phyloP scores from a whole-genome alignment of 1,284 basidiomycete genomes.

The Melampsora americana region DNA sequence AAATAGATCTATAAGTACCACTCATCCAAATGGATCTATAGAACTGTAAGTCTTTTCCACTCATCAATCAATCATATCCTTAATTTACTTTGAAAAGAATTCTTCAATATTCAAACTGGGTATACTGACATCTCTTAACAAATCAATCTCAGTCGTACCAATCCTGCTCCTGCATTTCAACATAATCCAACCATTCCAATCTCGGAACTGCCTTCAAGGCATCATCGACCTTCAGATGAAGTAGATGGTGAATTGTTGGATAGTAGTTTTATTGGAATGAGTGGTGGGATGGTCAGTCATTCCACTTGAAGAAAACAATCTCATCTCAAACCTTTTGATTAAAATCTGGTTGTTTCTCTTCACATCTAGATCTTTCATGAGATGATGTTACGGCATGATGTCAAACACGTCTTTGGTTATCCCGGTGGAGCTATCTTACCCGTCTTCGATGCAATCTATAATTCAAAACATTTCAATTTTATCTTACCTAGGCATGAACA shows the following conservation, averaged over 20 bases:
- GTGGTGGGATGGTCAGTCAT: constrained; percentile 64
- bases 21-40: neutral
- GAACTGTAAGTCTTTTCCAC: neutral
- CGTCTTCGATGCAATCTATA: constrained; percentile 98
- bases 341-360: neutral
- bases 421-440: constrained; percentile 94
- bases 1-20: neutral
- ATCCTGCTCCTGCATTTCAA: constrained; percentile 32
- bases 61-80: neutral
- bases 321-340: neutral
- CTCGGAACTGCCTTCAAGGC: constrained; percentile 49
- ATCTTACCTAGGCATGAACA: constrained; percentile 95
- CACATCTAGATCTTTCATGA: constrained; percentile 87
- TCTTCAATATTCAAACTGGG: no score
- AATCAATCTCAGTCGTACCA: neutral
- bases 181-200: constrained; percentile 32
- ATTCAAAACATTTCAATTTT: constrained; percentile 92
- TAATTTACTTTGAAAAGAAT: neutral
- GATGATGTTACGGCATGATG: constrained; percentile 96
- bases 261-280: constrained; percentile 76
- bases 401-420: constrained; percentile 97
- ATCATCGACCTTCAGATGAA: constrained; percentile 45
- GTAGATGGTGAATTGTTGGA: constrained; percentile 51
- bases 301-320: neutral
- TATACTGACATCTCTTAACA: neutral